Percentiles rank a stretch among this genome's conserved stretches.
Conservation (phyloP, 2,329 filamentous ascomycete genomes). For the Apiospora phragmitis region DNA sequence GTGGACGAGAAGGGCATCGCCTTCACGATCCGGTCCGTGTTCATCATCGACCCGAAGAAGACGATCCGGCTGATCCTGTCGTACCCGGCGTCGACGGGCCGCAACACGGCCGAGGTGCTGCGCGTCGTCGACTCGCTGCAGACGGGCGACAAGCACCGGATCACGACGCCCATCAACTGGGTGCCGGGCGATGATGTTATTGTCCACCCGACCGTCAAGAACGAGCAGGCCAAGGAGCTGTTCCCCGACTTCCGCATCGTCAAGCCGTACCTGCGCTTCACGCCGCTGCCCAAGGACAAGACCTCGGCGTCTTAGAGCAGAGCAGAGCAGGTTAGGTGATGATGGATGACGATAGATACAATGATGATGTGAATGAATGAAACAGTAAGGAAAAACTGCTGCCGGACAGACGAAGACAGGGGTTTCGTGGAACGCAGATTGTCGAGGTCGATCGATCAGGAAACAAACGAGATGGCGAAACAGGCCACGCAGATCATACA, state of each 20-base stretch:
- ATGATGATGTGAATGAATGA: neutral
- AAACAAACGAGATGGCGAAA: slow-evolving; percentile 2
- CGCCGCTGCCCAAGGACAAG: slow-evolving; percentile 61
- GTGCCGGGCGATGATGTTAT: slow-evolving; percentile 87
- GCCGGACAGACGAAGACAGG: neutral
- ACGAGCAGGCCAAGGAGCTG: slow-evolving; percentile 82
- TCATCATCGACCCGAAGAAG: slow-evolving; percentile 92
- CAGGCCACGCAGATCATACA: neutral
- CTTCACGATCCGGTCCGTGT: slow-evolving; percentile 93
- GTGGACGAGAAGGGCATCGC: slow-evolving; percentile 81
- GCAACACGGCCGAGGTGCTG: slow-evolving; percentile 78
- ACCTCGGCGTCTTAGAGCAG: slow-evolving; percentile 32
- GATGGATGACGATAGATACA: neutral
- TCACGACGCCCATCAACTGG: slow-evolving; percentile 93
- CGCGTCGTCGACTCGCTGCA: slow-evolving; percentile 78
- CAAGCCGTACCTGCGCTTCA: slow-evolving; percentile 76
- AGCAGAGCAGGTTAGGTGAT: neutral
- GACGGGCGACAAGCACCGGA: slow-evolving; percentile 82
- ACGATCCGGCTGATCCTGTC: slow-evolving; percentile 89
- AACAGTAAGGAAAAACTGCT: too few species aligned
- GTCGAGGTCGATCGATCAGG: neutral
- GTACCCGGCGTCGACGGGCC: slow-evolving; percentile 88
- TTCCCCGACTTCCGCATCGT: slow-evolving; percentile 75
- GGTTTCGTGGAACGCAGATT: slow-evolving; percentile 1
- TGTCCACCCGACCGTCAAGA: slow-evolving; percentile 79